A percentile compares a stretch with the other conserved stretches of the same genome.
Evolutionary conservation across 2,329 filamentous ascomycete genomes (phyloP).

Genomic region (Fragosphaeria purpurea): DNA sequence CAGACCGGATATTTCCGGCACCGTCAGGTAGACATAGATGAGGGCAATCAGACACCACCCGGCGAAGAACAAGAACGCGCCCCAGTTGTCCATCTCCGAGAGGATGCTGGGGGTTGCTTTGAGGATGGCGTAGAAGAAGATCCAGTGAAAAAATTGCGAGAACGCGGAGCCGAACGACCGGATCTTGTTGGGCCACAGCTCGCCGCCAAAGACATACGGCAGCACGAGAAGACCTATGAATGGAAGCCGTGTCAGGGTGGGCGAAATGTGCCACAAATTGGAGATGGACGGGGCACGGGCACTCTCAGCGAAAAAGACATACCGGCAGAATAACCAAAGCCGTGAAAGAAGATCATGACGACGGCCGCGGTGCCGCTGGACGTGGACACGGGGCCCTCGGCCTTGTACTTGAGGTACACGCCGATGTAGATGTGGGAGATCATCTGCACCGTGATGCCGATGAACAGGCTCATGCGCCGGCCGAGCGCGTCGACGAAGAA

Average conservation of each 20-base stretch:
- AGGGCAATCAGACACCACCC: constrained; percentile 23
- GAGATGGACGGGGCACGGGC: no score
- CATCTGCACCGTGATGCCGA: constrained; percentile 27
- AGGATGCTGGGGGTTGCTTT: constrained; percentile 22
- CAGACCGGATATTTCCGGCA: constrained; percentile 22
- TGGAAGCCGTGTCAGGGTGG: no score
- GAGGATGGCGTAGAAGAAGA: constrained; percentile 26
- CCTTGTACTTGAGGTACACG: constrained; percentile 26
- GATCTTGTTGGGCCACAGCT: constrained; percentile 35
- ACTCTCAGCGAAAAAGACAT: background rate
- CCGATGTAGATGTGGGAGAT: constrained; percentile 31
- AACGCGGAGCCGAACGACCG: constrained; percentile 33
- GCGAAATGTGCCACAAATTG: no score
- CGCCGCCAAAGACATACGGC: constrained; percentile 34
- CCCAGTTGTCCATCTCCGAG: constrained; percentile 21
- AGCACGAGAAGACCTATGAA: constrained; percentile 22
- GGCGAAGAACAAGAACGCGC: constrained; percentile 15
- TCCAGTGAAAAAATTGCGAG: constrained; percentile 27
- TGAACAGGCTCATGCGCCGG: constrained; percentile 20
- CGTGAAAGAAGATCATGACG: constrained; percentile 34
- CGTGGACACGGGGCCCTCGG: constrained; percentile 17
- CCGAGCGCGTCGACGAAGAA: constrained; percentile 34
- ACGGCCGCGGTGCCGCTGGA: constrained; percentile 25
- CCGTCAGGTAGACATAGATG: constrained; percentile 25
- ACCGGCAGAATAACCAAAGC: constrained; percentile 32